Percentiles rank a stretch among this genome's conserved stretches.
These are phyloP conservation scores for Hemileccinum impolitum DNA, from an alignment of 768 basidiomycete species.

Conservation along the genomic window DNA sequence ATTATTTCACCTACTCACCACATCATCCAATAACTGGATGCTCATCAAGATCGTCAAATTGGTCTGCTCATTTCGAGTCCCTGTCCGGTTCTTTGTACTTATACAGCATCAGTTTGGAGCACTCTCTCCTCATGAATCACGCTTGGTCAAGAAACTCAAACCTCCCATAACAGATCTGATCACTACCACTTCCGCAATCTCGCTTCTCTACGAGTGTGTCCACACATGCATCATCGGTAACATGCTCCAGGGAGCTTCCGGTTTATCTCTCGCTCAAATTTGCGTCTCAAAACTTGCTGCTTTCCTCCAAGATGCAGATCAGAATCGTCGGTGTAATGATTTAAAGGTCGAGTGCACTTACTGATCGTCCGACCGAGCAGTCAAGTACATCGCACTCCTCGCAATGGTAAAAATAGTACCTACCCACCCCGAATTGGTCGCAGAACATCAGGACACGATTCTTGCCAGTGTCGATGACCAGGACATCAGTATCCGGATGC, in stretches of 20 bases:
- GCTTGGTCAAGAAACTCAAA: slow-evolving; percentile 91
- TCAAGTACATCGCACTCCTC: slow-evolving; percentile 94
- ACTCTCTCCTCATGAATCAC: slow-evolving; percentile 86
- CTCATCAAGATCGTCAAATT: slow-evolving; percentile 97
- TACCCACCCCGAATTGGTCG: slow-evolving; percentile 83
- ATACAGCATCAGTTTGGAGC: slow-evolving; percentile 73
- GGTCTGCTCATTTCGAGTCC: slow-evolving; percentile 42
- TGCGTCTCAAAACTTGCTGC: slow-evolving; percentile 93
- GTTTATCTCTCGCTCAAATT: slow-evolving; percentile 73
- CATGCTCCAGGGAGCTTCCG: slow-evolving; percentile 81
- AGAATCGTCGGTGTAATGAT: slow-evolving; percentile 71
- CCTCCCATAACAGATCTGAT: slow-evolving; percentile 95
- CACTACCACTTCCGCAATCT: slow-evolving; percentile 92
- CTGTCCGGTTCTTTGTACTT: background rate
- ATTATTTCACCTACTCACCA: slow-evolving; percentile 88
- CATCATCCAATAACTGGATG: slow-evolving; percentile 99
- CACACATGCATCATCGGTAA: slow-evolving; percentile 97
- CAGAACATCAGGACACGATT: slow-evolving; percentile 90
- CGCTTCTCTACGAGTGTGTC: slow-evolving; percentile 95
- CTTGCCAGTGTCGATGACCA: slow-evolving; percentile 86
- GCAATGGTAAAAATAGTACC: slow-evolving; percentile 97
- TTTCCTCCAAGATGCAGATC: slow-evolving; percentile 90
- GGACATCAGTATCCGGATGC: slow-evolving; percentile 94
- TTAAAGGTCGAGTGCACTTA: slow-evolving; percentile 9
- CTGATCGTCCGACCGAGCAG: slow-evolving; percentile 42